These are phyloP conservation scores for Coprinopsis sp. DNA, from an alignment of 768 basidiomycete species.

Conservation along the genomic window DNA sequence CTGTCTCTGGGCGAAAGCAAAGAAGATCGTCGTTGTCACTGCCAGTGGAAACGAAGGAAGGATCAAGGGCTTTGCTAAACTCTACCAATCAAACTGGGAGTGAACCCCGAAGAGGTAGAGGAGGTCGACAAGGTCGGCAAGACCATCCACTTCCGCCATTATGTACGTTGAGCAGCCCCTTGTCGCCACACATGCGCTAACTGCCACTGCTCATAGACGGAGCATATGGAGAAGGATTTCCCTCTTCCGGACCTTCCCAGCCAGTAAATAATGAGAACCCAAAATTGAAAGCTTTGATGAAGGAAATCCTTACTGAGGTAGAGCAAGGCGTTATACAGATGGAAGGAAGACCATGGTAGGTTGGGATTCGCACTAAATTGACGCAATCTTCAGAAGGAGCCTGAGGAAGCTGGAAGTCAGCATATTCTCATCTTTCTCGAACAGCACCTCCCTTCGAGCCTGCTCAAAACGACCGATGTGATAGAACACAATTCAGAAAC, in stretches of 20 bases:
- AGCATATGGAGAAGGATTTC: slow-evolving; percentile 34
- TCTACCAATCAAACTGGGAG: slow-evolving; percentile 25
- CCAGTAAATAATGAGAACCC: slow-evolving; percentile 4
- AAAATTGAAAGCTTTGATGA: too few relatives aligned
- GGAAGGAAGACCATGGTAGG: too few relatives aligned
- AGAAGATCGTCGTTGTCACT: slow-evolving; percentile 29
- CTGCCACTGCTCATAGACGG: slow-evolving; percentile 19
- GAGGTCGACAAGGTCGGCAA: slow-evolving; percentile 33
- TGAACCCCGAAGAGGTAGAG: slow-evolving; percentile 26
- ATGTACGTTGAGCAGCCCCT: slow-evolving; percentile 15
- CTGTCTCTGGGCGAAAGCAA: slow-evolving; percentile 30
- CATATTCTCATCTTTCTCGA: too few relatives aligned
- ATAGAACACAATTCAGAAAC: too few relatives aligned
- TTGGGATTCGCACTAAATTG: too few relatives aligned
- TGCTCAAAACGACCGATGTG: too few relatives aligned
- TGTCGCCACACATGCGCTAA: slow-evolving; percentile 9
- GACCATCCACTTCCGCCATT: slow-evolving; percentile 30
- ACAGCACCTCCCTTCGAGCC: too few relatives aligned
- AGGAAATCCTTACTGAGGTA: too few relatives aligned
- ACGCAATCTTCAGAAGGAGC: too few relatives aligned
- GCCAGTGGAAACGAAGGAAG: slow-evolving; percentile 27
- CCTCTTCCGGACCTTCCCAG: slow-evolving; percentile 27
- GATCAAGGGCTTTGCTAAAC: slow-evolving; percentile 26
- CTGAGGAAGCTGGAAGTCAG: too few relatives aligned
- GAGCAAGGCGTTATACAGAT: too few relatives aligned